phyloP scores from a whole-genome alignment of 2,329 filamentous ascomycete species.

The Fulvia fulva region DNA sequence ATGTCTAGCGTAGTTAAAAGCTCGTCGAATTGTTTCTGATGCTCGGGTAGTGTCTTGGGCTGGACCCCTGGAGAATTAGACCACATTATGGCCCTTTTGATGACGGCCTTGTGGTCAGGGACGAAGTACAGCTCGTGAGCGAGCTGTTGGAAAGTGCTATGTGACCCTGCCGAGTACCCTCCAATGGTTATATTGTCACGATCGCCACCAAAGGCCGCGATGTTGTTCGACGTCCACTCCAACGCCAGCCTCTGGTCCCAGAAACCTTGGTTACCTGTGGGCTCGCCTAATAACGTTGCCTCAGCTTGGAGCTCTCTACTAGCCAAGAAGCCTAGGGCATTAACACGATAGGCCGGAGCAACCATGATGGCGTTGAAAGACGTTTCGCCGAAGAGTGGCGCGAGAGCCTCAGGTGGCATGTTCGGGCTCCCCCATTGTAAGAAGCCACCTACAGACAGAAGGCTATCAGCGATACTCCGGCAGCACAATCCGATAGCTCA shows the following conservation, averaged over 20 bases:
- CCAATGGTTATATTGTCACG: slow-evolving; percentile 49
- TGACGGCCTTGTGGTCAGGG: slow-evolving; percentile 43
- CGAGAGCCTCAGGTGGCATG: slow-evolving; percentile 37
- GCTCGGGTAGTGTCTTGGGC: slow-evolving; percentile 46
- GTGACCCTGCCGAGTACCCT: slow-evolving; percentile 55
- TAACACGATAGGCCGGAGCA: slow-evolving; percentile 54
- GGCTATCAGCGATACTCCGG: background rate
- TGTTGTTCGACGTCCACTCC: slow-evolving; percentile 52
- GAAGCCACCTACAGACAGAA: slow-evolving; percentile 40
- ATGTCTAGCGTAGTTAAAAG: slow-evolving; percentile 46
- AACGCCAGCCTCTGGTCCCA: slow-evolving; percentile 55
- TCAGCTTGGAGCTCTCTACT: slow-evolving; percentile 46
- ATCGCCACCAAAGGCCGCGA: slow-evolving; percentile 49
- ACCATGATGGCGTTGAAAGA: slow-evolving; percentile 50
- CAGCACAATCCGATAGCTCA: slow-evolving; percentile 19
- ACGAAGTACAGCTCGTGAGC: slow-evolving; percentile 52
- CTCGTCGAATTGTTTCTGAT: slow-evolving; percentile 52
- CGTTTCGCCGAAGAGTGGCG: slow-evolving; percentile 48
- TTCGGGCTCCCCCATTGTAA: slow-evolving; percentile 55
- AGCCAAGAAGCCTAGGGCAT: slow-evolving; percentile 55
- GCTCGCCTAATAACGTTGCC: slow-evolving; percentile 36
- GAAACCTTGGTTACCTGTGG: slow-evolving; percentile 51
- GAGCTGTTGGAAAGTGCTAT: slow-evolving; percentile 56
- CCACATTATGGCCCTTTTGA: slow-evolving; percentile 52
- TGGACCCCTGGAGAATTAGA: slow-evolving; percentile 54